Evolutionary conservation across 73 alveolate species (phyloP), one percentile per base, ranked within the genome.

Genomic region (Paramecium biaurelia): DNA sequence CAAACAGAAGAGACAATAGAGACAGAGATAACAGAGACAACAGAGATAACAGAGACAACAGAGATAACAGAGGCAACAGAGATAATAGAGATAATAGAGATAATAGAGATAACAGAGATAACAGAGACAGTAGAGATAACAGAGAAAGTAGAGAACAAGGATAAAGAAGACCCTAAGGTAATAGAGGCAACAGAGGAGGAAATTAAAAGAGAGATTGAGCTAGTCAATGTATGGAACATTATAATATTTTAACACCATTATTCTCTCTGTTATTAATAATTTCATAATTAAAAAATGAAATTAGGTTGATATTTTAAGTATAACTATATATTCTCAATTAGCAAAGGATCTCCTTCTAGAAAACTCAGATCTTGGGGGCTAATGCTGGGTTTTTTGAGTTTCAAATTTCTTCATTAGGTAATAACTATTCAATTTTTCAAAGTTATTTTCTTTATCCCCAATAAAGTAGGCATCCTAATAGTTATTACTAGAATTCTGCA

Each of bases 71-170:
- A 53, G 68, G 18, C 2, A 53, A 53, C 30, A 53, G 68, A 53
- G 68, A 23, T 0, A 20, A 38, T 4, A 72, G 86, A 72, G 58
- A 72, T 1, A 38, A 72, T 8, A 72, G 86, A 72, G 86, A 38
- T 15, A 72, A 72, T 7, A 72, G 86, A 34, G 86, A 72, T 0
- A 30, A 34, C 5, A 72, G 86, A 72, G 86, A 72, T 7, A 72
- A 38, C 15, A 72, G 86, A 72, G 86, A 35, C 6, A 35, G 28
- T 9, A 70, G 85, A 70, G 85, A 70, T 24, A 70, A 70, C n/a
- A 70, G 85, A 70, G 85, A 67, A 7, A 67, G 15, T 9, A 70
- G 85, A 70, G 47, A 15, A 38, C 11, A 37, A 37, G 86, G 28
- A 11, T 9, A 72, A 28, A 72, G 86, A 72, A 53, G 68, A 53